These are phyloP conservation scores for Fusarium dimerum DNA, from an alignment of 2,329 filamentous ascomycete genomes.

Conservation along the genomic window DNA sequence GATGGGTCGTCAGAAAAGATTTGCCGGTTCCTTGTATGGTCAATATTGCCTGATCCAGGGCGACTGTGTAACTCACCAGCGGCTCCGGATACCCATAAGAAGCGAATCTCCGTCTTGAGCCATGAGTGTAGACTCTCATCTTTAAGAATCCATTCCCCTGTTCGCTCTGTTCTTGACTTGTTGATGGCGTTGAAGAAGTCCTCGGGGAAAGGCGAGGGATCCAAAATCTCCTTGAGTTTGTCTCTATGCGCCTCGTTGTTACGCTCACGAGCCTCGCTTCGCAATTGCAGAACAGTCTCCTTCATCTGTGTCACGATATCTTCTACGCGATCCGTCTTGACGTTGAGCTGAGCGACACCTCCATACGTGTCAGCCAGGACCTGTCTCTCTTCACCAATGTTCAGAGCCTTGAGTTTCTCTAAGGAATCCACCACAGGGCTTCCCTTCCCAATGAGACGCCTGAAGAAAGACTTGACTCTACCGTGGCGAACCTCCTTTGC, in stretches of 20 bases:
- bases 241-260: constrained; percentile 36
- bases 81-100: constrained; percentile 47
- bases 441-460: constrained; percentile 40
- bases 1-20: constrained; percentile 45
- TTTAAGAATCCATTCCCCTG: constrained; percentile 47
- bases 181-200: constrained; percentile 45
- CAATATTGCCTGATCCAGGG: not conserved
- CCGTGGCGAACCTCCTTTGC: constrained; percentile 44
- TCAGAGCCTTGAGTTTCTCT: constrained; percentile 42
- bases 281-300: constrained; percentile 36
- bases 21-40: constrained; percentile 42
- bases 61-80: constrained; percentile 33
- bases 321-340: constrained; percentile 39
- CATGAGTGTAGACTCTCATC: constrained; percentile 43
- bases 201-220: constrained; percentile 44
- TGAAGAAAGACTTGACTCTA: constrained; percentile 43
- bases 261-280: constrained; percentile 37
- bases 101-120: constrained; percentile 38
- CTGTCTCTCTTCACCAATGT: constrained; percentile 42
- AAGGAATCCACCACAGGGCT: constrained; percentile 42
- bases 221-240: constrained; percentile 40
- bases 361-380: constrained; percentile 47
- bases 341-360: constrained; percentile 37
- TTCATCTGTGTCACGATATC: constrained; percentile 37
- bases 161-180: constrained; percentile 41